Evolutionary conservation across 208 protist genomes (phyloP).

Genomic region (Leishmania gerbilli): DNA sequence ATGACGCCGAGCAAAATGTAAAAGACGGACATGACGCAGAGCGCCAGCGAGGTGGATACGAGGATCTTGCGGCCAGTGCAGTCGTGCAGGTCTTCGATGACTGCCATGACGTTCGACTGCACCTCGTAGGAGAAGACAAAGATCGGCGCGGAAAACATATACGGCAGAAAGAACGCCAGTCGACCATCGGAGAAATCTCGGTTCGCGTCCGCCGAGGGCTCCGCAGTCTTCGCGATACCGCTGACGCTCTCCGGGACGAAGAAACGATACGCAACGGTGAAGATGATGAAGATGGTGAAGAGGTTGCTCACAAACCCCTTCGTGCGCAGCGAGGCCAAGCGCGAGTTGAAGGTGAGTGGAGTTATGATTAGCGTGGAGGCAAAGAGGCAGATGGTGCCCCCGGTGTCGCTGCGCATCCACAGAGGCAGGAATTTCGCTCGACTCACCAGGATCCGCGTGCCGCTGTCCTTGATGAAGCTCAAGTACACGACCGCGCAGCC

Average conservation of each 20-base stretch:
- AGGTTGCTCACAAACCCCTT: slow-evolving; percentile 79
- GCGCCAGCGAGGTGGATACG: slow-evolving; percentile 59
- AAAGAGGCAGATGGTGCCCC: slow-evolving; percentile 44
- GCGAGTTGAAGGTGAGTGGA: slow-evolving; percentile 77
- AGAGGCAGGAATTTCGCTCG: slow-evolving; percentile 54
- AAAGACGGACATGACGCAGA: slow-evolving; percentile 57
- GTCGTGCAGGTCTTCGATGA: slow-evolving; percentile 83
- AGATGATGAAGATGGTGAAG: slow-evolving; percentile 73
- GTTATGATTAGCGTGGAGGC: slow-evolving; percentile 56
- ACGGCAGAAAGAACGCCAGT: slow-evolving; percentile 39
- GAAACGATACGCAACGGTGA: slow-evolving; percentile 66
- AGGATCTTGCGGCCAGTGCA: slow-evolving; percentile 63
- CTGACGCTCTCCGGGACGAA: slow-evolving; percentile 36
- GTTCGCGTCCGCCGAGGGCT: background rate
- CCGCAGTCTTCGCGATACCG: background rate
- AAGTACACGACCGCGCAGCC: slow-evolving; percentile 72
- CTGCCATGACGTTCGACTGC: slow-evolving; percentile 82
- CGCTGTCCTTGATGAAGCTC: slow-evolving; percentile 74
- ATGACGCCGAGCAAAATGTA: slow-evolving; percentile 63
- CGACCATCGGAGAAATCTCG: slow-evolving; percentile 15
- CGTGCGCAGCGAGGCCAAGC: slow-evolving; percentile 74
- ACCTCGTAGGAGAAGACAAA: slow-evolving; percentile 86
- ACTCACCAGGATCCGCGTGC: slow-evolving; percentile 45
- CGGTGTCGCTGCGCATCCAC: slow-evolving; percentile 54
- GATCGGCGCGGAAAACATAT: slow-evolving; percentile 70